Percentiles rank a stretch among this genome's conserved stretches.
Conservation (phyloP, 2,329 filamentous ascomycete species). For the Phaeosphaeriaceae sp. region DNA sequence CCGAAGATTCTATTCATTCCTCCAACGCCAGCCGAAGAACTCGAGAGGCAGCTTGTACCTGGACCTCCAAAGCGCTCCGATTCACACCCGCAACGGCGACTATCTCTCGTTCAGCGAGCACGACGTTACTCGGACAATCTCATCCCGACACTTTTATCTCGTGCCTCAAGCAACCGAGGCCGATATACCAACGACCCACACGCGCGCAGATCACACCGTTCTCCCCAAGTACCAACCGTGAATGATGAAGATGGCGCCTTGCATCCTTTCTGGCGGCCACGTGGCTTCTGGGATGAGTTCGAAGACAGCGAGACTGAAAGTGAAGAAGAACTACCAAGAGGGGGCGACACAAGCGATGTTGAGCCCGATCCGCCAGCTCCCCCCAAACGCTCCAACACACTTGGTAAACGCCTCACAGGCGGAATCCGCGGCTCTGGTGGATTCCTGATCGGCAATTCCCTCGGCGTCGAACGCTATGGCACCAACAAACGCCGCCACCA, state of each 20-base stretch:
- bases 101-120: conserved; percentile 52
- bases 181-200: conserved; percentile 31
- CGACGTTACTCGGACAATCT: conserved; percentile 55
- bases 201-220: conserved; percentile 9
- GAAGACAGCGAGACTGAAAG: conserved; percentile 49
- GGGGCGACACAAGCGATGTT: conserved; percentile 56
- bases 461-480: conserved; percentile 59
- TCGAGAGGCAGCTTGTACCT: conserved; percentile 50
- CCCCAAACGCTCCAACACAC: conserved; percentile 24
- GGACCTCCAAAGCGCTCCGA: conserved; percentile 40
- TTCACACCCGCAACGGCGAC: conserved; percentile 45
- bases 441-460: conserved; percentile 61
- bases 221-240: conserved; percentile 35
- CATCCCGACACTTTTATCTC: conserved; percentile 50
- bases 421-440: conserved; percentile 52
- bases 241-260: conserved; percentile 54
- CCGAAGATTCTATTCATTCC: conserved; percentile 63
- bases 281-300: conserved; percentile 67
- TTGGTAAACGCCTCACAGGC: conserved; percentile 41
- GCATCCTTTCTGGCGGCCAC: conserved; percentile 68
- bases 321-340: conserved; percentile 48
- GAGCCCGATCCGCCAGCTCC: conserved; percentile 23
- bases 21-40: conserved; percentile 58
- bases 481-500: conserved; percentile 40
- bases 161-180: conserved; percentile 31